Conservation (phyloP, 1,139 yeast species). For the Hyphopichia buzzinii region DNA sequence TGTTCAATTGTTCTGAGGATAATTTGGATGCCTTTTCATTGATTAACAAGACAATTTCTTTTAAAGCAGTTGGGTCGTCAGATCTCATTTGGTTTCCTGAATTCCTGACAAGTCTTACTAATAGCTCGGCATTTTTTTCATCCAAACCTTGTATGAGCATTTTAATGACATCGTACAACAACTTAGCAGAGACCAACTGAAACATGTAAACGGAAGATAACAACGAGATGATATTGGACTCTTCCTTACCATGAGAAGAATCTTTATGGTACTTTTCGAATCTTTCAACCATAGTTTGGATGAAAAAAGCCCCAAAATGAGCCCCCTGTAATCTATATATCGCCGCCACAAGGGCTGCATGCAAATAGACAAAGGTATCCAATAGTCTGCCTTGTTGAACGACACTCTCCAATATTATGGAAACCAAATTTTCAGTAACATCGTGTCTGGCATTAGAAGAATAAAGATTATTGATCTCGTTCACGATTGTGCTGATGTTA, state of each 20-base stretch:
- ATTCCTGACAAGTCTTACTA: constrained; percentile 67
- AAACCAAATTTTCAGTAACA: constrained; percentile 68
- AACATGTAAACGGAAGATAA: constrained; percentile 76
- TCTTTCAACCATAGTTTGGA: constrained; percentile 74
- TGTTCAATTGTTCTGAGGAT: constrained; percentile 32
- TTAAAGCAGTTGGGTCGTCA: constrained; percentile 86
- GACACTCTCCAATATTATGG: constrained; percentile 65
- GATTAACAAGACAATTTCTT: constrained; percentile 70
- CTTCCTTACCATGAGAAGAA: constrained; percentile 46
- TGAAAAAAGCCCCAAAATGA: constrained; percentile 85
- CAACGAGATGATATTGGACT: constrained; percentile 69
- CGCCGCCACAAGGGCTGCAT: constrained; percentile 76
- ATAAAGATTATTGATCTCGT: constrained; percentile 64
- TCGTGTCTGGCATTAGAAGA: constrained; percentile 68
- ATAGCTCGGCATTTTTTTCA: constrained; percentile 74
- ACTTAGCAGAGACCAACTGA: constrained; percentile 68
- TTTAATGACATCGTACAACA: constrained; percentile 74
- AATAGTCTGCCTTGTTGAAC: constrained; percentile 60
- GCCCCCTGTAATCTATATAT: constrained; percentile 78
- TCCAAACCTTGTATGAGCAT: constrained; percentile 55
- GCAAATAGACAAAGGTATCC: constrained; percentile 77
- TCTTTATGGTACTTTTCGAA: constrained; percentile 42
- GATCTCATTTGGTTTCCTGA: constrained; percentile 84
- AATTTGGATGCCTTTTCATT: constrained; percentile 35
- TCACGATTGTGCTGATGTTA: constrained; percentile 67